phyloP scores from a whole-genome alignment of 345 rosid species.

The Citrus maxima region DNA sequence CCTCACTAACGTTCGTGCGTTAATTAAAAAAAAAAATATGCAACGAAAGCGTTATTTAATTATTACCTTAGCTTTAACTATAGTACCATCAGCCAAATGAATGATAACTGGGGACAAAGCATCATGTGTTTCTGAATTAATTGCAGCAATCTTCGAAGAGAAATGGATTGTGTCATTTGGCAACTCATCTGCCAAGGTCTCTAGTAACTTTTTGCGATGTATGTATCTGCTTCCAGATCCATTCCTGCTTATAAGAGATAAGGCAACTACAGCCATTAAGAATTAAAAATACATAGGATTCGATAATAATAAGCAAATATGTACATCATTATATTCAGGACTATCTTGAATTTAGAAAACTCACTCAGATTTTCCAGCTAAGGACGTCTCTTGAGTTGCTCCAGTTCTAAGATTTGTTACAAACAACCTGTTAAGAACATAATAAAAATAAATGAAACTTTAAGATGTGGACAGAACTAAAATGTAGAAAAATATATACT shows the following conservation, averaged over 20 bases:
- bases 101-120: conserved; percentile 11
- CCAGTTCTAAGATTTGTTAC: conserved; percentile 24
- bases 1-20: no score
- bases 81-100: conserved; percentile 31
- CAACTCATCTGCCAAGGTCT: conserved; percentile 34
- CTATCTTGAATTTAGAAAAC: not conserved
- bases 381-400: conserved; percentile 13
- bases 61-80: conserved; percentile 32
- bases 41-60: no score
- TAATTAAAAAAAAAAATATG: no score
- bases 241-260: not conserved
- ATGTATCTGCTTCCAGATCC: conserved; percentile 13
- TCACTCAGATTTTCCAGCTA: not conserved
- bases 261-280: not conserved
- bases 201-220: conserved; percentile 27
- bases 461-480: not conserved
- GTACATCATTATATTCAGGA: no score
- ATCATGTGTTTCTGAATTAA: conserved; percentile 14
- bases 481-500: no score
- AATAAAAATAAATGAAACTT: not conserved
- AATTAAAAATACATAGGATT: not conserved
- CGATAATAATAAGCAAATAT: no score
- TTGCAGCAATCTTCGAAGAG: conserved; percentile 26
- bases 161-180: conserved; percentile 28
- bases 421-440: not conserved